phyloP scores from a whole-genome alignment of 2,329 filamentous ascomycete species.

The Aspergillus ruber region DNA sequence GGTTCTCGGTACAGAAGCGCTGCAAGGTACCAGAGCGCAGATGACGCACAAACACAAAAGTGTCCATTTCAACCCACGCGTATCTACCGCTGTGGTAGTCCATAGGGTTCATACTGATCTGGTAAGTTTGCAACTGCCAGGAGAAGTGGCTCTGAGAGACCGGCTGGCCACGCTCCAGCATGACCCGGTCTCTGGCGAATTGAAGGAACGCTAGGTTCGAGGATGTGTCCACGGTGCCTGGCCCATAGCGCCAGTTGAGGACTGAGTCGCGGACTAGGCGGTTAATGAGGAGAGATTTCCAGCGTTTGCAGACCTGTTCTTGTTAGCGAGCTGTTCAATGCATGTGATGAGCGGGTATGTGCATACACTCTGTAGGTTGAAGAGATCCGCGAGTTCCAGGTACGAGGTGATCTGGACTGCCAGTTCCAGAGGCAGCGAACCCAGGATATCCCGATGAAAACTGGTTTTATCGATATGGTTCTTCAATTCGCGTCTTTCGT shows the following conservation, averaged over 20 bases:
- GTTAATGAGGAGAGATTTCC: conserved; percentile 25
- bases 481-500: conserved; percentile 29
- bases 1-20: conserved; percentile 16
- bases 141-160: conserved; percentile 1
- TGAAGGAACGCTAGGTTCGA: conserved; percentile 6
- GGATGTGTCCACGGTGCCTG: not conserved
- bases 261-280: conserved; percentile 11
- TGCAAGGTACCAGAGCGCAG: conserved; percentile 6
- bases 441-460: conserved; percentile 29
- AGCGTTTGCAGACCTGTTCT: conserved; percentile 30
- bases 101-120: conserved; percentile 1
- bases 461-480: conserved; percentile 11
- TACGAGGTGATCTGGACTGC: conserved; percentile 19
- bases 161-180: conserved; percentile 19
- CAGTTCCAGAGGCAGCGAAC: conserved; percentile 27
- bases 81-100: conserved; percentile 16
- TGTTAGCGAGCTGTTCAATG: not conserved
- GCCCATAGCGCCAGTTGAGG: conserved; percentile 11
- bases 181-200: conserved; percentile 17
- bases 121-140: not conserved
- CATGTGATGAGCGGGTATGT: not conserved
- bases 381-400: conserved; percentile 21
- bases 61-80: conserved; percentile 13
- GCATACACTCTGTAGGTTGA: conserved; percentile 24
- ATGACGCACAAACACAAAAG: conserved; percentile 10